A percentile compares a stretch with the other conserved stretches of the same genome.
Evolutionary conservation across 305 asterid genomes (phyloP).

Genomic region (Withania somnifera): DNA sequence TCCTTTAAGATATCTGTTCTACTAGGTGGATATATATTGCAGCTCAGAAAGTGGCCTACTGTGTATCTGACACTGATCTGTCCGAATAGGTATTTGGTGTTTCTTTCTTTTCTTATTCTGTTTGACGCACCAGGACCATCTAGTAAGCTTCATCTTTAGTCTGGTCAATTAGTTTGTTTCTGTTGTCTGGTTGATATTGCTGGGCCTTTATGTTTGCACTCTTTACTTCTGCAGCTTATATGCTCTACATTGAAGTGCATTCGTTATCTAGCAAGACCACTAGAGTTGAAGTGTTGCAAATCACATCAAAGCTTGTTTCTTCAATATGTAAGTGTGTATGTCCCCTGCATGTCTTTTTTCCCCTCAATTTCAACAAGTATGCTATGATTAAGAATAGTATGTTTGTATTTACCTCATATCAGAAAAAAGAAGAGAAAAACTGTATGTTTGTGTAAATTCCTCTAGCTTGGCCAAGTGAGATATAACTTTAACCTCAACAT

Average conservation of each 20-base stretch:
- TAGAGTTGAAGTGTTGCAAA: neutral
- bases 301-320: neutral
- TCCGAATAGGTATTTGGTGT: neutral
- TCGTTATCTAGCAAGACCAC: neutral
- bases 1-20: neutral
- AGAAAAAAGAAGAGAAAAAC: neutral
- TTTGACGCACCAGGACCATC: neutral
- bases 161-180: neutral
- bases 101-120: neutral
- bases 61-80: neutral
- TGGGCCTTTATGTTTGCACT: neutral
- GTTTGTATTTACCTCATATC: neutral
- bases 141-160: neutral
- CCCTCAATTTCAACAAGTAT: neutral
- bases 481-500: neutral
- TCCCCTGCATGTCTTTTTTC: neutral
- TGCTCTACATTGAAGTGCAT: neutral
- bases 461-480: neutral
- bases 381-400: neutral
- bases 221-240: neutral
- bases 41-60: neutral
- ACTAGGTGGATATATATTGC: neutral
- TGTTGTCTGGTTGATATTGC: neutral
- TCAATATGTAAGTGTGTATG: neutral
- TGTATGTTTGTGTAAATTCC: neutral